Conservation (phyloP, 768 basidiomycete species). For the Cubamyces sp. region DNA sequence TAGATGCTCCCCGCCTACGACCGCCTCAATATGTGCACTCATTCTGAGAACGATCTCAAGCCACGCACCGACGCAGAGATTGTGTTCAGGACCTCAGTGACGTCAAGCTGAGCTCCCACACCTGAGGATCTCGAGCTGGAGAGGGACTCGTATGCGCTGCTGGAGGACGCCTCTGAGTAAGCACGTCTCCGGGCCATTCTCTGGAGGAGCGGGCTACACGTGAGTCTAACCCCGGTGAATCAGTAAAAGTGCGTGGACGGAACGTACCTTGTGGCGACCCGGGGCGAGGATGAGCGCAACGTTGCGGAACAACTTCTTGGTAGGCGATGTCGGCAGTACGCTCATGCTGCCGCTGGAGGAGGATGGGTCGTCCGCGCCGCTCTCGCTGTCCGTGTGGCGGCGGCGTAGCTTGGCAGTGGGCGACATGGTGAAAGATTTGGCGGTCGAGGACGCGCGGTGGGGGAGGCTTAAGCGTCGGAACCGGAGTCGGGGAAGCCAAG, state of each 20-base stretch:
- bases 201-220: too few relatives aligned
- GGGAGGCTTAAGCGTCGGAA: slow-evolving; percentile 1
- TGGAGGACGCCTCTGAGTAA: background rate
- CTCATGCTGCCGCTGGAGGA: too few relatives aligned
- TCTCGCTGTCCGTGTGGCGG: slow-evolving; percentile 5
- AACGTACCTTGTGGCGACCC: background rate
- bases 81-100: background rate
- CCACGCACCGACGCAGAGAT: background rate
- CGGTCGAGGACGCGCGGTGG: background rate
- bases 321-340: background rate
- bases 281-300: background rate
- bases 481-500: slow-evolving; percentile 1
- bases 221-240: background rate
- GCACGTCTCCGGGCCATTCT: too few relatives aligned
- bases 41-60: background rate
- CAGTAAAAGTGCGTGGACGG: background rate
- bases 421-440: background rate
- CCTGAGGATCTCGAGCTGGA: background rate
- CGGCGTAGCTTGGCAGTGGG: background rate
- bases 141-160: too few relatives aligned
- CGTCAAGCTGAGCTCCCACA: background rate
- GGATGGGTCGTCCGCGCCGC: too few relatives aligned
- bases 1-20: background rate
- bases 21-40: background rate
- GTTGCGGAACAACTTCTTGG: background rate